phyloP scores from a whole-genome alignment of 75 land plant genomes.

The Adiantum capillusveneris region DNA sequence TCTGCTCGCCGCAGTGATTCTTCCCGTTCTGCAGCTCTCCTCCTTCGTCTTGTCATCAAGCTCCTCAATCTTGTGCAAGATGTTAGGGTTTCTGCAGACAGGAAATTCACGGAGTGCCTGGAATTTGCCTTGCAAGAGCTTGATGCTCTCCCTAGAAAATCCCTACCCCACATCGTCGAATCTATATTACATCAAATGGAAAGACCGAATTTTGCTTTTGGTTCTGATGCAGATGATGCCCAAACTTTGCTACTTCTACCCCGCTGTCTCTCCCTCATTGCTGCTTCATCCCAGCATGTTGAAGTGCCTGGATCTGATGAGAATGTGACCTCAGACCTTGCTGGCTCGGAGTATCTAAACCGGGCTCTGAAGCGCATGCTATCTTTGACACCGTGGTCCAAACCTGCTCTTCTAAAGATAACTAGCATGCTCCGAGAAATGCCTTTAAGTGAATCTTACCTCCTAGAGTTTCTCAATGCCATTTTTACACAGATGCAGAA shows the following conservation, averaged over 20 bases:
- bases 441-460: constrained; percentile 3
- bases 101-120: constrained; percentile 25
- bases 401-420: constrained; percentile 43
- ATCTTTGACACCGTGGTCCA: constrained; percentile 41
- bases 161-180: constrained; percentile 30
- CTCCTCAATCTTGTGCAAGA: constrained; percentile 12
- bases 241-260: constrained; percentile 43
- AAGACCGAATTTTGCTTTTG: neutral
- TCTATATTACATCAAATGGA: constrained; percentile 27
- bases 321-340: constrained; percentile 19
- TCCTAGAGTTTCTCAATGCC: constrained; percentile 44
- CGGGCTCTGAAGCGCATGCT: constrained; percentile 35
- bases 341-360: constrained; percentile 30
- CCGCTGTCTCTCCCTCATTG: constrained; percentile 14
- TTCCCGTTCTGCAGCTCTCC: constrained; percentile 17
- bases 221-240: constrained; percentile 30
- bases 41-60: constrained; percentile 15
- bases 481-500: constrained; percentile 51
- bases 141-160: constrained; percentile 16
- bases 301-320: constrained; percentile 24
- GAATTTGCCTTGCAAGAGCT: constrained; percentile 31
- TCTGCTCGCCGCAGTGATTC: constrained; percentile 9
- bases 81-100: constrained; percentile 8
- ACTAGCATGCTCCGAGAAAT: constrained; percentile 45
- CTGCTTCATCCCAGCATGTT: constrained; percentile 19